Base-by-base conservation (phyloP, 192 early-diverging fungal genomes). In the Glomus cerebriforme region DNA sequence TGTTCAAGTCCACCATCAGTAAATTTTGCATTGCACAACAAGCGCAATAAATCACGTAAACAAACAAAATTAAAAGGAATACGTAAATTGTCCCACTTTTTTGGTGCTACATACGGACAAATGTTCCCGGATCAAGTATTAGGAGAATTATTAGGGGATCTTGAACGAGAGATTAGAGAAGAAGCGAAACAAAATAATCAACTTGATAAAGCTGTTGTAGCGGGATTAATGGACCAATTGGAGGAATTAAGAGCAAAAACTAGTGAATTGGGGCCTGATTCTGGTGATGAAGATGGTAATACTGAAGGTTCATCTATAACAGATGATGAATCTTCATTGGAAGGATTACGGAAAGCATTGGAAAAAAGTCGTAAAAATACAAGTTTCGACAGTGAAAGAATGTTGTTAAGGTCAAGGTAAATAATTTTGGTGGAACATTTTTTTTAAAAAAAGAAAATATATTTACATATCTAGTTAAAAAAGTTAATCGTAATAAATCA, bases 111-210 rank as follows among this genome's bases (percentile, higher is more conserved):
- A 43, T 66, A 78, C 29, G 64, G 77, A 60, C 77, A 78, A 69
- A 78, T 78, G 77, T 78, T 78, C 24, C 77, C 77, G 15, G 65
- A 49, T 59, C 64, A 78, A 34, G 65, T 78, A 19, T 45, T 78
- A 1, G 65, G 65, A 22, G 77, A 78, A 68, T 68, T 78, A 58
- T 68, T 78, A 58, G 64, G 27, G 2, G 77, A 78, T 10, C 63
- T 78, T 69, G 77, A 78, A 39, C 7, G 62, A 49, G 77, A 78
- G 27, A 78, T 78, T 58, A 54, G 66, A 49, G 77, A 78, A 35
- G 77, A 67, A 58, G 77, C 77, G 3, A 54, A 37, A 65, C 13
- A 43, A 35, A 35, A 68, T 78, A 62, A 67, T 8, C 29, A 68
- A 15, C 65, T 66, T 22, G 77, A 78, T 78, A 62, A 37, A 12